Percentiles rank a stretch among this genome's conserved stretches.
Evolutionary conservation across 148 eudicot species (phyloP).

Genomic region (Nepenthes mirabilis): DNA sequence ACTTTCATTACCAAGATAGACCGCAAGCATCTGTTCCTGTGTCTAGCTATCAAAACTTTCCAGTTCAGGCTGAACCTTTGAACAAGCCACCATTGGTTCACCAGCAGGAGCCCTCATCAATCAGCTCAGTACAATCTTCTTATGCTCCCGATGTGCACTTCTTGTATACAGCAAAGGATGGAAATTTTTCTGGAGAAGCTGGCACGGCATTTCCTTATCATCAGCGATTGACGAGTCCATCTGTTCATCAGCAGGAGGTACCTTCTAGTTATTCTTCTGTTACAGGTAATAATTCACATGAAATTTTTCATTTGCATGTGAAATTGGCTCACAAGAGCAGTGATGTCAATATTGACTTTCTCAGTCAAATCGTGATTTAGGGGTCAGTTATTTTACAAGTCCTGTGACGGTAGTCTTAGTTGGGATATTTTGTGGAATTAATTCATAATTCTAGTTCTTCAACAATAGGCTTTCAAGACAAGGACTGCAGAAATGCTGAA

Average conservation of each 20-base stretch:
- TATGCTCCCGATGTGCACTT: slow-evolving; percentile 45
- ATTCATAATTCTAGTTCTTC: too few relatives aligned
- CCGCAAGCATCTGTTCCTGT: slow-evolving; percentile 31
- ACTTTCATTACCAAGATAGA: slow-evolving; percentile 37
- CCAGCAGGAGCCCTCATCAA: slow-evolving; percentile 41
- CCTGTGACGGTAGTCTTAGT: too few relatives aligned
- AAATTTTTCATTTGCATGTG: too few relatives aligned
- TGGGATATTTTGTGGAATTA: too few relatives aligned
- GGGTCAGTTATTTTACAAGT: too few relatives aligned
- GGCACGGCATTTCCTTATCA: slow-evolving; percentile 35
- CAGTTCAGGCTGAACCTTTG: slow-evolving; percentile 27
- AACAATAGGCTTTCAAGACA: too few relatives aligned
- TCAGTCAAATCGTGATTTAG: too few relatives aligned
- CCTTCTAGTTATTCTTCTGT: slow-evolving; percentile 99
- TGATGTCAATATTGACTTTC: too few relatives aligned
- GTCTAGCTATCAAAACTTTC: slow-evolving; percentile 48
- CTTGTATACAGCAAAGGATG: slow-evolving; percentile 41
- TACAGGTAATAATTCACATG: slow-evolving; percentile 61
- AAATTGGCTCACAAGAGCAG: too few relatives aligned
- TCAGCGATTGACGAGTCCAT: slow-evolving; percentile 38
- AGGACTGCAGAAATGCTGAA: too few relatives aligned
- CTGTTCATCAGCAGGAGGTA: slow-evolving; percentile 99
- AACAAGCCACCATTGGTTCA: slow-evolving; percentile 6
- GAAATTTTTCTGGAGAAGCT: slow-evolving; percentile 33
- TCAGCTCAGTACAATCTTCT: slow-evolving; percentile 34